These are phyloP conservation scores for Leishmania amazonensis DNA, from an alignment of 208 protist genomes.

Conservation along the genomic window DNA sequence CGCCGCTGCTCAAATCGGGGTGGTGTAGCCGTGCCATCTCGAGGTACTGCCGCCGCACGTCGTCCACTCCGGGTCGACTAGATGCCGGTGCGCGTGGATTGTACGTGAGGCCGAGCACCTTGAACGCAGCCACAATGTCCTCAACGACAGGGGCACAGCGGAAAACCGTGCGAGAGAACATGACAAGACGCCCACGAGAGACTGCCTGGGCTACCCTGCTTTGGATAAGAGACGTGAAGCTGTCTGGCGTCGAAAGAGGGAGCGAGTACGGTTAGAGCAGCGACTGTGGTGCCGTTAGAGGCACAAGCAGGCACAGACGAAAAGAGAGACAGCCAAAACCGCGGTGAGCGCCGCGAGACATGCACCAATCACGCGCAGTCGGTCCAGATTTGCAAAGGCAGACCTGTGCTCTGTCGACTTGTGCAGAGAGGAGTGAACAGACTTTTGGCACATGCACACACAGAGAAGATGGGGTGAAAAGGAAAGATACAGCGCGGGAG, in stretches of 20 bases:
- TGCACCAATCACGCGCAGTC: neutral
- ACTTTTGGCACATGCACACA: neutral
- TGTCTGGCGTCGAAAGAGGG: neutral
- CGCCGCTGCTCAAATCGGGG: slow-evolving; percentile 86
- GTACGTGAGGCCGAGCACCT: slow-evolving; percentile 69
- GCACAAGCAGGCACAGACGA: neutral
- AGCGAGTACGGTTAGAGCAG: neutral
- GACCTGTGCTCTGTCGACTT: neutral
- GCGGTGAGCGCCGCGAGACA: neutral
- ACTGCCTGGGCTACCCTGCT: neutral
- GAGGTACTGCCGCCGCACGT: slow-evolving; percentile 83
- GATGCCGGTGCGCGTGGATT: slow-evolving; percentile 28
- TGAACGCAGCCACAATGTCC: slow-evolving; percentile 72
- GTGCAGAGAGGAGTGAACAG: neutral
- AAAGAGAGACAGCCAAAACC: neutral
- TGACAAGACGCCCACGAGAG: neutral
- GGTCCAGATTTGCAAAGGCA: neutral
- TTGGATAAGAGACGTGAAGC: neutral
- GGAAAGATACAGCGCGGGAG: neutral
- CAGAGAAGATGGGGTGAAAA: neutral
- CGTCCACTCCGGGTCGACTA: slow-evolving; percentile 36
- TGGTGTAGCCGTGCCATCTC: slow-evolving; percentile 87
- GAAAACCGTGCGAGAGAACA: slow-evolving; percentile 16
- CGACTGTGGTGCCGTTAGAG: neutral
- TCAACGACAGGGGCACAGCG: slow-evolving; percentile 33